These are phyloP conservation scores for Teratosphaeria epicoccoides DNA, from an alignment of 2,329 filamentous ascomycete genomes.

Conservation along the genomic window DNA sequence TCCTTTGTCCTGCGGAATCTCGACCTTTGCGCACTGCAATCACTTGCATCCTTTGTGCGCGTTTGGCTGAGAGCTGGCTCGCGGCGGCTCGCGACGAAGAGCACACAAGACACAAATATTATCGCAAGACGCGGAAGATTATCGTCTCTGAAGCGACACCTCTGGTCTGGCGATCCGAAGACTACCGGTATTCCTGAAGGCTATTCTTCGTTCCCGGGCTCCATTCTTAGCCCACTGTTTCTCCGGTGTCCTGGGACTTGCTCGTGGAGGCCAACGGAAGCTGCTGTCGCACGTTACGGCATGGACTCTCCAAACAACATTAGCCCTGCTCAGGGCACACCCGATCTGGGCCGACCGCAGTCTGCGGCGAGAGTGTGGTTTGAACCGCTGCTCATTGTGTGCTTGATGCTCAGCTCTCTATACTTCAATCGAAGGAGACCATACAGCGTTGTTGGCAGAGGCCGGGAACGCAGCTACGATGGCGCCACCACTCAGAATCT, in stretches of 20 bases:
- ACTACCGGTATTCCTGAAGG: not conserved
- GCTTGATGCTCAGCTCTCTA: conserved; percentile 31
- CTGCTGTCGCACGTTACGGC: not conserved
- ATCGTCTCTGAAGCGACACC: not conserved
- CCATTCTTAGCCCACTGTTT: not conserved
- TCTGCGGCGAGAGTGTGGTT: conserved; percentile 13
- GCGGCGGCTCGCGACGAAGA: not conserved
- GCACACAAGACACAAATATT: not conserved
- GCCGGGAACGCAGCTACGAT: not conserved
- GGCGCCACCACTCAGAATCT: not conserved
- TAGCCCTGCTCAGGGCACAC: not conserved
- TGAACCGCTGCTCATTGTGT: conserved; percentile 26
- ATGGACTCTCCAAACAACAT: not conserved
- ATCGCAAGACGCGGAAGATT: not conserved
- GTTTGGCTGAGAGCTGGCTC: not conserved
- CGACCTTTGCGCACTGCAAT: not conserved
- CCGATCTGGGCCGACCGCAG: conserved; percentile 11
- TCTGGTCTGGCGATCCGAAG: not conserved
- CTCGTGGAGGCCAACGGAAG: no score
- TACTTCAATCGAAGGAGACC: conserved; percentile 28
- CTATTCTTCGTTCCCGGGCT: not conserved
- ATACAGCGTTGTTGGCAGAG: conserved; percentile 16
- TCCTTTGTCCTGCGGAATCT: not conserved
- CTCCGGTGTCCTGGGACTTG: no score
- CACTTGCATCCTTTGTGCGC: not conserved